Evolutionary conservation across 768 basidiomycete genomes (phyloP).

Genomic region (Brasilioporus rufonigricans): DNA sequence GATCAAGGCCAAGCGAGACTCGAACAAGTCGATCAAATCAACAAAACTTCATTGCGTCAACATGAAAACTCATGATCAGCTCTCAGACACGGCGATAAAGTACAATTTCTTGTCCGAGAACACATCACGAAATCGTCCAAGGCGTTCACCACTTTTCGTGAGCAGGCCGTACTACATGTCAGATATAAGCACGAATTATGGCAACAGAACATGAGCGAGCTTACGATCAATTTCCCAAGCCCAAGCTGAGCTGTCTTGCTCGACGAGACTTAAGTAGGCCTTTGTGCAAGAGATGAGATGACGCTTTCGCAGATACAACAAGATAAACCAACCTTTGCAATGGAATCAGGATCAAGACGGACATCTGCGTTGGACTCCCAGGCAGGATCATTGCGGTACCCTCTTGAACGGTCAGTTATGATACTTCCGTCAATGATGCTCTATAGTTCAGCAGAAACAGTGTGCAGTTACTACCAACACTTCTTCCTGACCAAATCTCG

Average conservation of each 20-base stretch:
- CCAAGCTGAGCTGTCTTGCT: constrained; percentile 71
- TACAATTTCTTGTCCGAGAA: background rate
- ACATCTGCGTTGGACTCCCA: constrained; percentile 46
- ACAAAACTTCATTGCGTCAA: background rate
- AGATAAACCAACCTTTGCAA: constrained; percentile 55
- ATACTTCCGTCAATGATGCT: constrained; percentile 68
- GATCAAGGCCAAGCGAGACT: background rate
- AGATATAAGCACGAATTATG: background rate
- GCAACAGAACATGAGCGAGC: constrained; percentile 21
- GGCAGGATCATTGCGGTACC: constrained; percentile 29
- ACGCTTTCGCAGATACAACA: background rate
- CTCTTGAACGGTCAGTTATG: constrained; percentile 37
- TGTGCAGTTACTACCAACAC: background rate
- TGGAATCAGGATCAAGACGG: constrained; percentile 61
- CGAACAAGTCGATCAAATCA: background rate
- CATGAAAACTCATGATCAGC: background rate
- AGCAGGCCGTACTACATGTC: constrained; percentile 44
- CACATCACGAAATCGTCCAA: background rate
- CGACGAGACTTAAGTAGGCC: constrained; percentile 64
- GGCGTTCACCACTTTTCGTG: constrained; percentile 48
- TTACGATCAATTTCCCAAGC: constrained; percentile 80
- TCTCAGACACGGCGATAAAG: background rate
- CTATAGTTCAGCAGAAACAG: constrained; percentile 31
- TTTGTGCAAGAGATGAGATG: constrained; percentile 24
- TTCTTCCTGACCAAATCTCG: background rate